Base-by-base conservation (phyloP, 2,329 filamentous ascomycete genomes). In the Trichoderma sp. region DNA sequence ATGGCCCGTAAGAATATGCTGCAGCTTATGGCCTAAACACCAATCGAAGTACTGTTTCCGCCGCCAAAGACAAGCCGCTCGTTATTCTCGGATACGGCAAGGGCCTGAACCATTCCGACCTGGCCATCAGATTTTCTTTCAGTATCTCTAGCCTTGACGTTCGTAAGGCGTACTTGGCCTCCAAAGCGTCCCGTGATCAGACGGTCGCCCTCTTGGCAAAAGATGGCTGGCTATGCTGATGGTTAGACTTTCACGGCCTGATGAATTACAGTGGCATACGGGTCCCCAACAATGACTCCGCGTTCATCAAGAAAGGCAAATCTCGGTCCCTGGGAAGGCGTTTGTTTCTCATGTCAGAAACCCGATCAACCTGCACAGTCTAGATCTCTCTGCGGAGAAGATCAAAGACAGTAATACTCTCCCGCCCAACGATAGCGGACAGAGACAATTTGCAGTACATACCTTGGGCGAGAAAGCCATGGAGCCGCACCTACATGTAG, bases 361-460 rank as follows among this genome's bases (percentile, higher is more conserved):
- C 0, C 2, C 15, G 0, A 10, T 3, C 3, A 17, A 50, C 6
- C 17, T n/a, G 3, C 5, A 28, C 14, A 7, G 3, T 30, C 10
- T 24, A 12, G 24, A 15, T 17, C 6, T 30, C 3, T 1, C 48
- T 26, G 28, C 24, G 28, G 2, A 3, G 7, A n/a, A 51, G 7
- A 9, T 51, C n/a, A 17, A 30, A 10, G 14, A 30, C 7, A n/a
- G 48, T 28, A 17, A 17, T 39, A 39, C 34, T 39, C 7, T 28
- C 48, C 2, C 1, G 9, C 7, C 7, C 5, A 7, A n/a, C 12
- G 48, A 51, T 30, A 51, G 5, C 6, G 28, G n/a, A 4, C 5
- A 51, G 3, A 51, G 15, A 0, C 0, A 2, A n/a, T 51, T 1
- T 28, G 15, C 24, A 9, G 24, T 50, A 28, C 21, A 2, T 24